These are phyloP conservation scores for Colletotrichum siamense DNA, from an alignment of 2,329 filamentous ascomycete species.

Conservation along the genomic window DNA sequence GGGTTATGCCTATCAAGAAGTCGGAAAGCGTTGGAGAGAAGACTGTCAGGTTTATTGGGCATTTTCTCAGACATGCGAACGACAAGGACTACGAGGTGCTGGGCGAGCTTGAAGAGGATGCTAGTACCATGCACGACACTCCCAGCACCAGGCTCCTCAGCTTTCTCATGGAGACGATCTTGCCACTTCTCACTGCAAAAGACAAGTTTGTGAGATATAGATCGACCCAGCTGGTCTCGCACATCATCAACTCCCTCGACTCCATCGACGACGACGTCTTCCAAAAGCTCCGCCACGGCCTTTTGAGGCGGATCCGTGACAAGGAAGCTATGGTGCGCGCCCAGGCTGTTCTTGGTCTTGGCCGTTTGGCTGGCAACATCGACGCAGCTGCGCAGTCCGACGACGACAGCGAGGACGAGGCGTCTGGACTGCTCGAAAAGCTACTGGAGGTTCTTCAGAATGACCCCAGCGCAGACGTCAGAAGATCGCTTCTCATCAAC, in stretches of 20 bases:
- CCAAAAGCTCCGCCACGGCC: slow-evolving; percentile 76
- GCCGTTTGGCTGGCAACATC: slow-evolving; percentile 79
- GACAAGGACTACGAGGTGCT: slow-evolving; percentile 75
- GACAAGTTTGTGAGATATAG: slow-evolving; percentile 93
- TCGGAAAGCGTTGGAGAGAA: slow-evolving; percentile 88
- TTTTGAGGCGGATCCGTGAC: slow-evolving; percentile 87
- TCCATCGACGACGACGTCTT: slow-evolving; percentile 93
- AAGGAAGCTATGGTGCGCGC: slow-evolving; percentile 93
- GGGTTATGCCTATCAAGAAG: slow-evolving; percentile 89
- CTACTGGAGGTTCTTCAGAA: slow-evolving; percentile 90
- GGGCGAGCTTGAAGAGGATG: slow-evolving; percentile 70
- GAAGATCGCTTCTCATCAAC: slow-evolving; percentile 86
- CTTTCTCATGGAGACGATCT: slow-evolving; percentile 73
- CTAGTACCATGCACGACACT: slow-evolving; percentile 77
- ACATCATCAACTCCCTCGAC: slow-evolving; percentile 91
- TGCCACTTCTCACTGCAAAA: slow-evolving; percentile 82
- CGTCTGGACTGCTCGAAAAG: slow-evolving; percentile 78
- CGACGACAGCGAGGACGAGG: slow-evolving; percentile 69
- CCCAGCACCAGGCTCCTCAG: slow-evolving; percentile 82
- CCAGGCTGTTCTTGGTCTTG: slow-evolving; percentile 91
- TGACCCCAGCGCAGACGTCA: slow-evolving; percentile 91
- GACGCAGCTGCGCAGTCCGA: slow-evolving; percentile 75
- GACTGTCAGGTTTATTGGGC: slow-evolving; percentile 83
- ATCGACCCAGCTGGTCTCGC: slow-evolving; percentile 86
- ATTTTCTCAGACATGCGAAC: slow-evolving; percentile 78